Percentiles rank a stretch among this genome's conserved stretches.
These are phyloP conservation scores for Lachancea fermentati DNA, from an alignment of 805 yeast species.

Conservation along the genomic window DNA sequence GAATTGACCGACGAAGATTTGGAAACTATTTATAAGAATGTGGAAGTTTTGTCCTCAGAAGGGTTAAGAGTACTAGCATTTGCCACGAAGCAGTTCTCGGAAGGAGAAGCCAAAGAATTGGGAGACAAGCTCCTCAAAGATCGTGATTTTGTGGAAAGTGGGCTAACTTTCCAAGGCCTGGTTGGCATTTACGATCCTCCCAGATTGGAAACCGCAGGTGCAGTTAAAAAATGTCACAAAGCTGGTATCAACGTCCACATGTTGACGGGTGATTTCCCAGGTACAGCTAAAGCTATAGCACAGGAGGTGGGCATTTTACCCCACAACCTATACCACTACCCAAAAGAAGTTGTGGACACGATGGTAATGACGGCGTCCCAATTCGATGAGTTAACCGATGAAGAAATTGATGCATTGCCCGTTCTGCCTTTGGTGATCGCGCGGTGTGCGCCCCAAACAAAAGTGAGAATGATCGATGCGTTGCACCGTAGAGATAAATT, in stretches of 20 bases:
- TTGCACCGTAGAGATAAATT: slow-evolving; percentile 84
- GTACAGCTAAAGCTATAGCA: slow-evolving; percentile 82
- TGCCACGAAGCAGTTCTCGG: slow-evolving; percentile 39
- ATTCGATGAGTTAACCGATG: slow-evolving; percentile 65
- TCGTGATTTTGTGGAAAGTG: slow-evolving; percentile 43
- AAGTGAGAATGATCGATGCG: slow-evolving; percentile 83
- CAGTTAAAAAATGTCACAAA: slow-evolving; percentile 69
- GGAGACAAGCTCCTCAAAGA: slow-evolving; percentile 22
- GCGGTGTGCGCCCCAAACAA: slow-evolving; percentile 91
- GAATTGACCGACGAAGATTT: slow-evolving; percentile 49
- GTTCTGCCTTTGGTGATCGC: slow-evolving; percentile 84
- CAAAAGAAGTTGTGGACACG: slow-evolving; percentile 38
- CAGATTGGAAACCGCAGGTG: slow-evolving; percentile 71
- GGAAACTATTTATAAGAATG: slow-evolving; percentile 45
- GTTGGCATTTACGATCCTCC: slow-evolving; percentile 98
- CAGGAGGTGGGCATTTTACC: slow-evolving; percentile 83
- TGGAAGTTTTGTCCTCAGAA: slow-evolving; percentile 63
- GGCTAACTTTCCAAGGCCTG: slow-evolving; percentile 73
- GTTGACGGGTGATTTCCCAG: slow-evolving; percentile 94
- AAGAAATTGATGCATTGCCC: slow-evolving; percentile 65
- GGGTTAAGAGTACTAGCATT: slow-evolving; percentile 85
- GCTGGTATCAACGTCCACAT: slow-evolving; percentile 97
- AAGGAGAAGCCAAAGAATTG: slow-evolving; percentile 33
- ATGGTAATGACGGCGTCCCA: slow-evolving; percentile 83
- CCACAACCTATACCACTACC: slow-evolving; percentile 39